Base-by-base conservation (phyloP, 495 filamentous ascomycete species). In the Amorphotheca resinae region DNA sequence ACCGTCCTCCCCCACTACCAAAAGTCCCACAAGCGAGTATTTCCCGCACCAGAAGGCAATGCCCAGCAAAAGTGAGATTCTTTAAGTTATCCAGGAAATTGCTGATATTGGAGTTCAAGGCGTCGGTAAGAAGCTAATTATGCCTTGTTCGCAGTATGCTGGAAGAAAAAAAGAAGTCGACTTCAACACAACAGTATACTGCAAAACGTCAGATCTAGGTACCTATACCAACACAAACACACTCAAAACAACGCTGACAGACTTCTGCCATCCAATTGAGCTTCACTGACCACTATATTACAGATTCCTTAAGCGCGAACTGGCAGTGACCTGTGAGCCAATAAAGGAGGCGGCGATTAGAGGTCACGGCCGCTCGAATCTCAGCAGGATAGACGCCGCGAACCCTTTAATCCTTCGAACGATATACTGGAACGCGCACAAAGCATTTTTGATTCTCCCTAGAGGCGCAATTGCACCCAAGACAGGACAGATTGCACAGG, bases 261-360 rank as follows among this genome's bases (percentile, higher is more conserved):
- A 22, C 41, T 44, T 15, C 34, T 32, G 42, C 33, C 34, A 43
- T 46, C 45, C 49, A 51, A 49, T 46, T 45, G 48, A 45, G 23
- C 18, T 37, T 42, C 36, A 51, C 52, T 49, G 42, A 51, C 48
- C 48, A 55, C 33, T 55, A 55, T 55, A 55, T 48, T 54, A 54
- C 48, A 54, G 40, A 35, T 33, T 21, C 33, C 25, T 45, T 30
- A 44, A 44, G 31, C 46, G 47, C 44, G 39, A 52, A 45, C 34
- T 43, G 41, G 31, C 38, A 45, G 41, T 44, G 36, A 43, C 37
- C 41, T 32, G 31, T 25, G 48, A 42, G 33, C 51, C 46, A 50
- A 50, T 47, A 21, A 28, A 11, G 5, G 25, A 28, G 34, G 18
- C 12, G 35, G 30, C 22, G 31, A 33, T 45, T 39, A 18, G 33